phyloP scores from a whole-genome alignment of 2,329 filamentous ascomycete species.

The Sarocladiaceae sp. region DNA sequence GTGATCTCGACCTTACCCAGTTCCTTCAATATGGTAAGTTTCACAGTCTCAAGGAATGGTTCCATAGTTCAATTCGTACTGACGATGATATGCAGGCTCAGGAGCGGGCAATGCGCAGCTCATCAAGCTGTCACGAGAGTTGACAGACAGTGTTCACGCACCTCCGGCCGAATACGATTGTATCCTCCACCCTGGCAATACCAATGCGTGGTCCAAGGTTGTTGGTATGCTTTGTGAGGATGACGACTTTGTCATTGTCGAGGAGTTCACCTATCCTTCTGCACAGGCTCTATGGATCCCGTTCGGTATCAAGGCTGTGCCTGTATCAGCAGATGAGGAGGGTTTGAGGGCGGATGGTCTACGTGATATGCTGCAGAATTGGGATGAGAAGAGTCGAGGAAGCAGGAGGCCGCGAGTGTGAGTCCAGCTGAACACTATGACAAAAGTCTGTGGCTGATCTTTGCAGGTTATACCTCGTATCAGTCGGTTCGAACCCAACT shows the following conservation, averaged over 20 bases:
- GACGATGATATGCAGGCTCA: conserved; percentile 9
- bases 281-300: conserved; percentile 26
- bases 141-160: conserved; percentile 18
- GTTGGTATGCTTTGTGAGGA: conserved; percentile 24
- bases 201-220: conserved; percentile 26
- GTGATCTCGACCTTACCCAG: conserved; percentile 15
- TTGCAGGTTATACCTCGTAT: conserved; percentile 20
- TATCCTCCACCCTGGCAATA: conserved; percentile 25
- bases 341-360: conserved; percentile 20
- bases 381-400: conserved; percentile 16
- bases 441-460: no score
- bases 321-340: conserved; percentile 21
- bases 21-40: conserved; percentile 17
- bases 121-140: conserved; percentile 14
- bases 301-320: conserved; percentile 19
- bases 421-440: no score
- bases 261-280: conserved; percentile 27
- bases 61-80: neutral
- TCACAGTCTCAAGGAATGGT: no score
- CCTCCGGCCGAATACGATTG: conserved; percentile 19
- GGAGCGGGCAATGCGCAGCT: conserved; percentile 17
- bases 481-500: conserved; percentile 66
- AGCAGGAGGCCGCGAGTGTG: conserved; percentile 16
- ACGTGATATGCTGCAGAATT: conserved; percentile 16
- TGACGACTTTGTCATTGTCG: conserved; percentile 23